Percentiles rank a stretch among this genome's conserved stretches.
Conservation (phyloP, 2,329 filamentous ascomycete genomes). For the Trichoderma koningii region DNA sequence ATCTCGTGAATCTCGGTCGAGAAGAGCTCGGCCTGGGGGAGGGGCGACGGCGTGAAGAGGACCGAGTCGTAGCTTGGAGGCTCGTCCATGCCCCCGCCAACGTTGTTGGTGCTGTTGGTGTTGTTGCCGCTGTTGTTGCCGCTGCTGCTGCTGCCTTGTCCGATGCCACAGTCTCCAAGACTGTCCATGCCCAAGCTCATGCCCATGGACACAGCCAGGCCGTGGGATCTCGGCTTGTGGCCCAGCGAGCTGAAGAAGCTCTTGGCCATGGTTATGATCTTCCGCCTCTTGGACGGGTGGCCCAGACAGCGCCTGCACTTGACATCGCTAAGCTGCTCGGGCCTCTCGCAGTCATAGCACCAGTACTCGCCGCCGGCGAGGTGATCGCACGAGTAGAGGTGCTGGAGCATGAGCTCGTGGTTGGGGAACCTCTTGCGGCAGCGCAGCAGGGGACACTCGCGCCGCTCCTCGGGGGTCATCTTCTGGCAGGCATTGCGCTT, state of each 20-base stretch:
- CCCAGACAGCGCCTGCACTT: conserved; percentile 53
- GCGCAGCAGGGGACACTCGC: conserved; percentile 55
- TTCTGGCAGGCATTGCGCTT: conserved; percentile 54
- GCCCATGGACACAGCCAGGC: conserved; percentile 14
- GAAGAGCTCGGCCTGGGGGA: conserved; percentile 47
- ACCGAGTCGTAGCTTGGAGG: conserved; percentile 52
- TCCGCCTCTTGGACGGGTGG: conserved; percentile 54
- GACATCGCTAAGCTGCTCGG: conserved; percentile 55
- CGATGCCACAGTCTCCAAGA: background rate
- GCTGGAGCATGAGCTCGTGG: conserved; percentile 58
- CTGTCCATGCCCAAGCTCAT: conserved; percentile 1
- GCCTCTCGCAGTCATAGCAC: conserved; percentile 57
- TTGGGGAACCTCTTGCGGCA: conserved; percentile 53
- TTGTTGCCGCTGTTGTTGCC: background rate
- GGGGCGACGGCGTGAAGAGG: conserved; percentile 33
- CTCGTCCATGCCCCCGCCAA: conserved; percentile 36
- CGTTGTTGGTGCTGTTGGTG: background rate
- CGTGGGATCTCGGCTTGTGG: conserved; percentile 47
- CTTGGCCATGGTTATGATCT: conserved; percentile 56
- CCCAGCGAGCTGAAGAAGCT: conserved; percentile 57
- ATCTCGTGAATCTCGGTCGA: conserved; percentile 56
- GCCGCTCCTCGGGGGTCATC: conserved; percentile 51
- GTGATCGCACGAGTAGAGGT: conserved; percentile 52
- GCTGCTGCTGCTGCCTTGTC: background rate
- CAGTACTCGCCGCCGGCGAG: conserved; percentile 56